phyloP scores from a whole-genome alignment of 2,329 filamentous ascomycete genomes.

The Incumbomyces lentus region DNA sequence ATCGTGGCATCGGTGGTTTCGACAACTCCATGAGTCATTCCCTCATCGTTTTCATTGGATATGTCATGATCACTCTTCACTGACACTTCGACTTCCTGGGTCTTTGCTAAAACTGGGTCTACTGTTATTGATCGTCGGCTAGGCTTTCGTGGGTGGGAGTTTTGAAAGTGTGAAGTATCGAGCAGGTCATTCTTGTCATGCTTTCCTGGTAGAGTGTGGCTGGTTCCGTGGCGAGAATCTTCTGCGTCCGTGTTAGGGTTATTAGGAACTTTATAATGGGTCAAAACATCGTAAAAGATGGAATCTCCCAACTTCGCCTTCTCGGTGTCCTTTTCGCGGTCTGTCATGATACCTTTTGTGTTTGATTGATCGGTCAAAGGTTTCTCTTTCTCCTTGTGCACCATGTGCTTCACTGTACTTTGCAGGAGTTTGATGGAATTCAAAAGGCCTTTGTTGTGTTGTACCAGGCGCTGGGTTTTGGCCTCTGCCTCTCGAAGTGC shows the following conservation, averaged over 20 bases:
- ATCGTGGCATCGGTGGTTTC: no score
- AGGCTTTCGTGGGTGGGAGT: slow-evolving; percentile 13
- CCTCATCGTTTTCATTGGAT: no score
- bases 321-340: neutral
- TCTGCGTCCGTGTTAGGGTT: slow-evolving; percentile 2
- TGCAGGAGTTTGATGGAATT: slow-evolving; percentile 14
- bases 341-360: neutral
- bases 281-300: slow-evolving; percentile 4
- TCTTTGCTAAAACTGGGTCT: no score
- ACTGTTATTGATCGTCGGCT: neutral
- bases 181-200: slow-evolving; percentile 6
- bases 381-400: slow-evolving; percentile 4
- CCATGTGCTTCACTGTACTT: slow-evolving; percentile 15
- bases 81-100: no score
- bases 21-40: no score
- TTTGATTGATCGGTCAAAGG: neutral
- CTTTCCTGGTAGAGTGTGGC: slow-evolving; percentile 11
- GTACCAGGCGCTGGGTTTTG: slow-evolving; percentile 7
- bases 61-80: no score
- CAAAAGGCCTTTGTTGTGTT: slow-evolving; percentile 12
- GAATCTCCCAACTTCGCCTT: neutral
- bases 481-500: slow-evolving; percentile 8
- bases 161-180: slow-evolving; percentile 7
- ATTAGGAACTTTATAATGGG: slow-evolving; percentile 2
- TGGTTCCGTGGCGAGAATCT: slow-evolving; percentile 7